Base-by-base conservation (phyloP, 2,329 filamentous ascomycete genomes). In the Gyromitra esculenta region DNA sequence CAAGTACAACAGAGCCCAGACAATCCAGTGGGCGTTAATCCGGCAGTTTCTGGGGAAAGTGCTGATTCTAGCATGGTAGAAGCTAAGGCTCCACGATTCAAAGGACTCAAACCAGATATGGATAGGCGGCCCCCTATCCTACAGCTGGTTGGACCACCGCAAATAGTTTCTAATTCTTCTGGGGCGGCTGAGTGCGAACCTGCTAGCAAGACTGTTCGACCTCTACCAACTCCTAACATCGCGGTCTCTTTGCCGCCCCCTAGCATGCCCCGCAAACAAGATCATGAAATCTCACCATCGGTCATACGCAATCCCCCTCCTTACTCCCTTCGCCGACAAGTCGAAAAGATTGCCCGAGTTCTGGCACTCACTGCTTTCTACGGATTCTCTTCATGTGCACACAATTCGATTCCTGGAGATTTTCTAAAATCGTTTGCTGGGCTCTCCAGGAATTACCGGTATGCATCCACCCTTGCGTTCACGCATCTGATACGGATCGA, bases 401-500 rank as follows among this genome's bases (percentile, higher is more conserved):
- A 15, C 41, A 39, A 25, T 35, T 62, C 37, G 13, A 18, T 41
- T 4, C 65, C 76, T 11, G 64, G 70, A 2, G 35, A 65, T 54
- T 67, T 66, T 35, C 43, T 78, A 8, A 59, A 35, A 43, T 9
- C 2, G 5, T 66, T 77, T 48, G 15, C 60, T 60, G 64, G 45
- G 37, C 39, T 79, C 57, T 77, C 70, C 9, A 56, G 63, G 6
- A 73, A 56, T n/a, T 79, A 70, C 56, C 68, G 72, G 48, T 79
- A 78, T 56, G 75, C 77, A 48, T 75, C 76, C 35, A 79, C 64
- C 37, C 77, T 76, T 41, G 75, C 74, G 63, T 78, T 74, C 50
- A 65, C 68, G 25, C 50, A 73, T 62, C 48, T 79, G 41, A 66
- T 66, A 63, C 37, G 6, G 8, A 39, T 77, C 2, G 77, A 79